Evolutionary conservation across 106 monocot genomes (phyloP), one percentile per base, ranked within the genome.

Genomic region (Chionographis japonica): DNA sequence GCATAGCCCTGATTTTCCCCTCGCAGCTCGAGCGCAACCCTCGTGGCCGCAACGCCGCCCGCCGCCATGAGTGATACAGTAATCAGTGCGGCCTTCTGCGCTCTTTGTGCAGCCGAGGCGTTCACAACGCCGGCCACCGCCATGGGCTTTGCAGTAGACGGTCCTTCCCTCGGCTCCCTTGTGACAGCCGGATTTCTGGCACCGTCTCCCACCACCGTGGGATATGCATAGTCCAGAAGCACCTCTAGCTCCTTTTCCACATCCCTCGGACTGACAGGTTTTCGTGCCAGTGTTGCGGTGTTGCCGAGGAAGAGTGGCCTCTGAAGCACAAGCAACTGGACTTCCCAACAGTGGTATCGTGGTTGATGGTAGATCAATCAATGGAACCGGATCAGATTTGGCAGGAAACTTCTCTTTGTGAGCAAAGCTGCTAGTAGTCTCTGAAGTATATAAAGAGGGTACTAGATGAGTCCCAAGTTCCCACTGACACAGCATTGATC

Each of bases 101-200:
- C 81, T 81, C 63, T 82, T 86, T 3, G 82, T 86, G 68, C 86
- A 86, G 19, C 86, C 86, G 7, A 86, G 78, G 43, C 53, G 52
- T 63, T 78, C 50, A 46, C 86, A 86, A 2, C 86, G 74, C 1
- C 75, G 60, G 6, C 86, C 86, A 0, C 86, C 86, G 13, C 86
- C 86, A 68, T 82, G 86, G 3, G 86, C 86, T 56, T 86, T 86
- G 63, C 86, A 82, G 57, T 68, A 86, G 38, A 82, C 75, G 4
- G 86, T 86, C 49, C 56, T 64, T 37, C 86, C 82, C 60, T 86
- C 86, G 4, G 86, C 86, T 41, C 86, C 86, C 65, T 86, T 86
- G 8, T 69, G 75, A 68, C 86, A 86, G 14, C 79, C 86, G 6
- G 14, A 61, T 68, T 51, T 74, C 68, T 82, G 75, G 70, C 86